phyloP scores from a whole-genome alignment of 1,284 basidiomycete genomes.

The Heimioporus retisporus region DNA sequence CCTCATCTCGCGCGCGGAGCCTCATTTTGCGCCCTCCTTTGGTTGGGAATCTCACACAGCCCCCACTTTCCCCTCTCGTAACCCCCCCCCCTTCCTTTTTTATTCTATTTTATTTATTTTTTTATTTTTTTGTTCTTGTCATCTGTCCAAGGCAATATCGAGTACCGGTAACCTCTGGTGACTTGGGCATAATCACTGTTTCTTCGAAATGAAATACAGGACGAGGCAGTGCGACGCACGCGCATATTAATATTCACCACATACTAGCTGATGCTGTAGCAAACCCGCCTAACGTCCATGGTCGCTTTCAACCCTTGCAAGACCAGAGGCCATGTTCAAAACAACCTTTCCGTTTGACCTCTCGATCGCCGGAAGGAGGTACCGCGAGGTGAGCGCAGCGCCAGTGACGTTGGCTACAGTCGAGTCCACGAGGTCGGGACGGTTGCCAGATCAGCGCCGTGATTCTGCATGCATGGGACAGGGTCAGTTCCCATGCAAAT shows the following conservation, averaged over 20 bases:
- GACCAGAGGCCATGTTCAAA: slow-evolving; percentile 47
- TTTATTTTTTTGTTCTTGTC: too few species aligned
- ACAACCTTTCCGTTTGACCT: slow-evolving; percentile 47
- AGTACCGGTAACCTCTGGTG: too few species aligned
- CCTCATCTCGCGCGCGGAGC: slow-evolving; percentile 33
- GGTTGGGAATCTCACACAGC: slow-evolving; percentile 34
- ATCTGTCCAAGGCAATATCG: too few species aligned
- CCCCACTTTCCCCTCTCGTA: slow-evolving; percentile 23
- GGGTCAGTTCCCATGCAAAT: too few species aligned
- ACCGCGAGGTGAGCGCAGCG: slow-evolving; percentile 47
- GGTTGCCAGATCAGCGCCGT: slow-evolving; percentile 36
- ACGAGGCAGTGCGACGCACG: slow-evolving; percentile 29
- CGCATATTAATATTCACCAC: slow-evolving; percentile 53
- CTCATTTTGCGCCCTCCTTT: slow-evolving; percentile 31
- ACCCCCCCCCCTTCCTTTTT: slow-evolving; percentile 22
- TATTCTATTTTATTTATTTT: too few species aligned
- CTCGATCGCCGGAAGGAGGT: slow-evolving; percentile 49
- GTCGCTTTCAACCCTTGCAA: slow-evolving; percentile 48
- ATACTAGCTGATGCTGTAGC: slow-evolving; percentile 45
- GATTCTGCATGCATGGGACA: slow-evolving; percentile 24
- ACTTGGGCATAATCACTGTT: too few species aligned
- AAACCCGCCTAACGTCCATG: slow-evolving; percentile 34
- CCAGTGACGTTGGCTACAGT: slow-evolving; percentile 49
- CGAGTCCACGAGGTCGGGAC: slow-evolving; percentile 31
- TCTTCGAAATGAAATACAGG: background rate